Evolutionary conservation across 148 eudicot species (phyloP).

Genomic region (Vaccinium vitisidaea): DNA sequence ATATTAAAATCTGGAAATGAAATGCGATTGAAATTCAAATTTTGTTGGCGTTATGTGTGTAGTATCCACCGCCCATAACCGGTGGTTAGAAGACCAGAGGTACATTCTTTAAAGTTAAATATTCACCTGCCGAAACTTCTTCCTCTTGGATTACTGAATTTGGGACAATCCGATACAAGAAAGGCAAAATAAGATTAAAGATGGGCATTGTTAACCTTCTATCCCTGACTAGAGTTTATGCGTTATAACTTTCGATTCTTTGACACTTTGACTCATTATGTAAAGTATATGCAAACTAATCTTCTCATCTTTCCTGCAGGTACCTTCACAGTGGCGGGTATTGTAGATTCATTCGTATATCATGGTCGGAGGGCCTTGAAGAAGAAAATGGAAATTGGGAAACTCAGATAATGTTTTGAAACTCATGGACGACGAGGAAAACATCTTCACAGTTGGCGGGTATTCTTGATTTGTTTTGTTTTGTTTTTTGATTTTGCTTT

Average conservation of each 20-base stretch:
- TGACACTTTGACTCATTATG: not conserved
- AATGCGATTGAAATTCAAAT: not conserved
- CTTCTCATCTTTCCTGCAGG: constrained; percentile 42
- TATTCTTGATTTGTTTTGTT: not conserved
- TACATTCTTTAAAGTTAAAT: too few species aligned
- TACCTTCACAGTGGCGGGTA: constrained; percentile 76
- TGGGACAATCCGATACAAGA: too few species aligned
- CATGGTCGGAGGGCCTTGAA: constrained; percentile 67
- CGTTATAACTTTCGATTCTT: not conserved
- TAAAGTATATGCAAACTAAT: not conserved
- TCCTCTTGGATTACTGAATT: too few species aligned
- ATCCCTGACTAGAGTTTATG: not conserved
- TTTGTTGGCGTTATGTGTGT: not conserved
- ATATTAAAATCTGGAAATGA: not conserved
- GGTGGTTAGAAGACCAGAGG: not conserved
- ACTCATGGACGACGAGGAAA: not conserved
- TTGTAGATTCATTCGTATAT: constrained; percentile 77
- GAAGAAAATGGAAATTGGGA: constrained; percentile 62
- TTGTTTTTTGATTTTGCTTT: not conserved
- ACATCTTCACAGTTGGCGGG: too few species aligned
- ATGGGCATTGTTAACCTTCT: not conserved
- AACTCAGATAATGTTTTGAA: constrained; percentile 37
- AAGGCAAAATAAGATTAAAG: not conserved
- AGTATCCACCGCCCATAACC: not conserved
- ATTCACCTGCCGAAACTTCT: too few species aligned